These are phyloP conservation scores for Raphanus raphanistrum DNA, from an alignment of 345 rosid species.

Conservation along the genomic window DNA sequence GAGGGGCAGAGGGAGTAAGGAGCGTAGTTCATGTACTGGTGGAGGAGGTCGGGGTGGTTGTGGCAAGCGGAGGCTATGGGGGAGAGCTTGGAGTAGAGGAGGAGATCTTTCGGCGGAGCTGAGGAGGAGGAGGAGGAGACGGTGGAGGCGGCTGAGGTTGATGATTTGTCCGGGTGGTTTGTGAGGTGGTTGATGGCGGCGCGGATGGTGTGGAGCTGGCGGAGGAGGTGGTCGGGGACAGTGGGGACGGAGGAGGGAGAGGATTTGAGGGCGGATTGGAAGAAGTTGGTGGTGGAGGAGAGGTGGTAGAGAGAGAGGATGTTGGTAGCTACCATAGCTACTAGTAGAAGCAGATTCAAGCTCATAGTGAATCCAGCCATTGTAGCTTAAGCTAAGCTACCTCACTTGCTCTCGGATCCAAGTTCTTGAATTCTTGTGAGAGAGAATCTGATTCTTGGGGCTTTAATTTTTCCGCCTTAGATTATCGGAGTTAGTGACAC, in stretches of 20 bases:
- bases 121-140: conserved; percentile 39
- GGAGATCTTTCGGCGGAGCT: conserved; percentile 68
- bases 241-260: conserved; percentile 47
- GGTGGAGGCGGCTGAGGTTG: conserved; percentile 7
- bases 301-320: conserved; percentile 95
- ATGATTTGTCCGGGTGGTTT: conserved; percentile 56
- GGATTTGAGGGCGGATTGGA: conserved; percentile 54
- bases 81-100: conserved; percentile 70
- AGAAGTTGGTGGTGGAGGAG: conserved; percentile 56
- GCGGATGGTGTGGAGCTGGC: conserved; percentile 83
- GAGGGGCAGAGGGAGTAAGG: conserved; percentile 82
- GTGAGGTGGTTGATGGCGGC: conserved; percentile 92
- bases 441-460: conserved; percentile 6
- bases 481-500: conserved; percentile 25
- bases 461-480: conserved; percentile 9
- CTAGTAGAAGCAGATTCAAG: conserved; percentile 69
- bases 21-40: conserved; percentile 77
- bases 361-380: conserved; percentile 88
- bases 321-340: conserved; percentile 98
- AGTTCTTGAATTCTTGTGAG: conserved; percentile 11
- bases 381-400: neutral
- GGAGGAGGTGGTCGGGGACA: conserved; percentile 81
- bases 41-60: conserved; percentile 82
- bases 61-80: conserved; percentile 93
- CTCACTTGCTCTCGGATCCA: neutral